Conservation (phyloP, 164 flowering plant species). For the Stephania japonica region DNA sequence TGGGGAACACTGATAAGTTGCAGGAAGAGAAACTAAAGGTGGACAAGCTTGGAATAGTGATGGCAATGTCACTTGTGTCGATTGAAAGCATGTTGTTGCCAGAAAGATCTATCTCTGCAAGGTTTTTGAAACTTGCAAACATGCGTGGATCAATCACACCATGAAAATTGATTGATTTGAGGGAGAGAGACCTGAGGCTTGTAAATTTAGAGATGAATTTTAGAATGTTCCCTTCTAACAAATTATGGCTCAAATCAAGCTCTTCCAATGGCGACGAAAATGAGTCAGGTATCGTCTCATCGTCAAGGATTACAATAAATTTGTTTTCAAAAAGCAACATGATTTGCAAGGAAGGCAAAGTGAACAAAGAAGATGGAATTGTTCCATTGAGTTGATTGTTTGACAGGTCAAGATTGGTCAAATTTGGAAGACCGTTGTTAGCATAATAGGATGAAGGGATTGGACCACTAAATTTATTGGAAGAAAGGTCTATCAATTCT, state of each 20-base stretch:
- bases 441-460: slow-evolving; percentile 11
- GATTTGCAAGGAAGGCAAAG: neutral
- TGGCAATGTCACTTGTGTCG: neutral
- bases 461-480: slow-evolving; percentile 25
- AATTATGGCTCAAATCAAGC: neutral
- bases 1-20: neutral
- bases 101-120: neutral
- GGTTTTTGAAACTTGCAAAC: neutral
- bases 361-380: neutral
- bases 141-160: neutral
- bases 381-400: neutral
- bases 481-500: slow-evolving; percentile 30
- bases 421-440: neutral
- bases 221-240: neutral
- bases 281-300: neutral
- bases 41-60: neutral
- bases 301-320: neutral
- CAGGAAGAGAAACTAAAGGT: neutral
- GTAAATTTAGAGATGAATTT: neutral
- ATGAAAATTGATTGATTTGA: neutral
- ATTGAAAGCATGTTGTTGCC: neutral
- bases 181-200: neutral
- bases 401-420: no score
- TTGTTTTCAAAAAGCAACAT: neutral
- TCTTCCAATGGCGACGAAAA: neutral